Evolutionary conservation across 495 filamentous ascomycete genomes (phyloP), one percentile per base, ranked within the genome.

Genomic region (Aspergillus conjunctus): DNA sequence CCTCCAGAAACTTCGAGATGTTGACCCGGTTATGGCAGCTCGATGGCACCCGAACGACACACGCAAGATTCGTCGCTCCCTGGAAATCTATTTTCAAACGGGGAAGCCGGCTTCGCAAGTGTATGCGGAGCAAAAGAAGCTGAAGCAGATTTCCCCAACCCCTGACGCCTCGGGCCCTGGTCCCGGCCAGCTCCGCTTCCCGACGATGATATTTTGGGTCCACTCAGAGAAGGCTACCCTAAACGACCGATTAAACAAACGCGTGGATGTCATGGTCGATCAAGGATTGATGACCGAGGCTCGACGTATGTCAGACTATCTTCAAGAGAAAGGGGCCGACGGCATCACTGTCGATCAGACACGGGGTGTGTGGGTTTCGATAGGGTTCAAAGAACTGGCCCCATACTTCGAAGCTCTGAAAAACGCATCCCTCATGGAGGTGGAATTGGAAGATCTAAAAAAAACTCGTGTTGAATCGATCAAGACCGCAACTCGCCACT

Each of bases 21-120:
- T 97, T 0, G 95, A 99, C 71, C 94, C 94, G 2, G 75, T 81
- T 4, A 97, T 97, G 87, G 95, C 95, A 15, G 81, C 86, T 53
- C 82, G 87, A 51, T 99, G 95, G 95, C 95, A 99, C 70, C 93
- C 93, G 1, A 91, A 91, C 39, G 95, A 99, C 64, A 76, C 80
- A 22, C 87, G 95, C 48, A 98, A 96, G 70, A 96, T 99, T 61
- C 84, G 84, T 50, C 86, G 91, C 43, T 97, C 92, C 3, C 80
- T 99, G 7, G 90, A 96, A 68, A 96, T 99, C 51, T 97, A 84
- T 67, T 84, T 94, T 22, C 80, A 82, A 55, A 94, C 90, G 8
- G 91, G 92, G 2, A 85, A 79, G 59, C 86, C 78, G 18, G 92
- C 95, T 12, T 95, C 91, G 0, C 86, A 96, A n/a, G 80, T 97